Conservation (phyloP, 257 asterid species). For the Primulina tabacum region DNA sequence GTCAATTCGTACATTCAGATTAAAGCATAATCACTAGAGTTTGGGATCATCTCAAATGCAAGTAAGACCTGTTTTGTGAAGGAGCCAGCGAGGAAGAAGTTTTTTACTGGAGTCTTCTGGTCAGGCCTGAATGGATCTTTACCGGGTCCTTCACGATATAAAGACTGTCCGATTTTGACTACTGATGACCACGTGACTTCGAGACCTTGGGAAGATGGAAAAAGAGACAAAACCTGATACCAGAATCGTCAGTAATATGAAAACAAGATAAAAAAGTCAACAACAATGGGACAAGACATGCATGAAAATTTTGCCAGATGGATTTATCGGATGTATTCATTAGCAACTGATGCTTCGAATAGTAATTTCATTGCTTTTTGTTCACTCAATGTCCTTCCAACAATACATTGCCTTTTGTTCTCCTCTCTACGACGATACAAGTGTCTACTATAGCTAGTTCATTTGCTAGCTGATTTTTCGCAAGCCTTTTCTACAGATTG, state of each 20-base stretch:
- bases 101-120: slow-evolving; percentile 54
- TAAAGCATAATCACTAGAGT: too few species aligned
- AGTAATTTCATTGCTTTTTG: too few species aligned
- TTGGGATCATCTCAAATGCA: neutral
- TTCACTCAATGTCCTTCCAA: neutral
- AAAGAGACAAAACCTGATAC: slow-evolving; percentile 74
- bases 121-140: slow-evolving; percentile 98
- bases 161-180: slow-evolving; percentile 89
- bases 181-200: slow-evolving; percentile 95
- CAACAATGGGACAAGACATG: neutral
- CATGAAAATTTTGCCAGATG: neutral
- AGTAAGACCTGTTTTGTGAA: neutral
- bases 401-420: neutral
- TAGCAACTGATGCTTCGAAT: neutral
- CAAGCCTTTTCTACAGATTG: neutral
- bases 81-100: neutral
- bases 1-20: neutral
- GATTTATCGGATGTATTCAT: neutral
- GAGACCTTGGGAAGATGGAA: slow-evolving; percentile 96
- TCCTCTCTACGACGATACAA: neutral
- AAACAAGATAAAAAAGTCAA: neutral
- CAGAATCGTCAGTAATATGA: slow-evolving; percentile 18
- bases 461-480: neutral
- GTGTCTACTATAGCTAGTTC: neutral
- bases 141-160: slow-evolving; percentile 96